Base-by-base conservation (phyloP, 345 rosid species). In the Tarenaya hassleriana region DNA sequence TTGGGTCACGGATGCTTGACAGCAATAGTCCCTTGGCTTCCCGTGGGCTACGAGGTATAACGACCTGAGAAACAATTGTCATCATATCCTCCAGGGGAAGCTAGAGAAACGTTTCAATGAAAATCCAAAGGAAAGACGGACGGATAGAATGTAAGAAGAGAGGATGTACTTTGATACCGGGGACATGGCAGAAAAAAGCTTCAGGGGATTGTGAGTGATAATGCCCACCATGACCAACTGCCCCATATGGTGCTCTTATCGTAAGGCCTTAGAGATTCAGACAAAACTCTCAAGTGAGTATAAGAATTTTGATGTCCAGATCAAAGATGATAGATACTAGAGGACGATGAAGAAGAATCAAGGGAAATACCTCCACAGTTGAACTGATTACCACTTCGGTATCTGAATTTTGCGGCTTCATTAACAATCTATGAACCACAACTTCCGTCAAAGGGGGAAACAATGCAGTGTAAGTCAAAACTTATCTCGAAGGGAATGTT, bases 321-420 rank as follows among this genome's bases (percentile, higher is more conserved):
- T 19, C n/a, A n/a, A n/a, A n/a, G n/a, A n/a, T n/a, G n/a, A n/a
- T n/a, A n/a, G n/a, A n/a, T n/a, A n/a, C n/a, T n/a, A n/a, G n/a
- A n/a, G n/a, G n/a, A 33, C 19, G 9, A 17, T 38, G 4, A 27
- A 52, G 45, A 31, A 17, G 42, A 9, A 40, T 5, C 14, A 31
- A 9, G 55, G 31, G 53, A 33, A 3, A 41, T 58, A 90, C 97
- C 97, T 75, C 97, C 95, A 61, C 95, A 88, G 50, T 88, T 81
- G 70, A 80, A 88, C 41, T 88, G 89, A 69, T 81, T 86, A 17
- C 95, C 97, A 68, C 97, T 90, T 50, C 94, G 68, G 72, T 90
- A 90, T 67, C 97, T 80, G 57, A 90, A 86, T 77, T 90, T 90
- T 57, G 94, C 91, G 16, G 95, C 97, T 74, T 90, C 97, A 70